These are phyloP conservation scores for Rhodamnia rubescens DNA, from an alignment of 345 rosid species.

Conservation along the genomic window DNA sequence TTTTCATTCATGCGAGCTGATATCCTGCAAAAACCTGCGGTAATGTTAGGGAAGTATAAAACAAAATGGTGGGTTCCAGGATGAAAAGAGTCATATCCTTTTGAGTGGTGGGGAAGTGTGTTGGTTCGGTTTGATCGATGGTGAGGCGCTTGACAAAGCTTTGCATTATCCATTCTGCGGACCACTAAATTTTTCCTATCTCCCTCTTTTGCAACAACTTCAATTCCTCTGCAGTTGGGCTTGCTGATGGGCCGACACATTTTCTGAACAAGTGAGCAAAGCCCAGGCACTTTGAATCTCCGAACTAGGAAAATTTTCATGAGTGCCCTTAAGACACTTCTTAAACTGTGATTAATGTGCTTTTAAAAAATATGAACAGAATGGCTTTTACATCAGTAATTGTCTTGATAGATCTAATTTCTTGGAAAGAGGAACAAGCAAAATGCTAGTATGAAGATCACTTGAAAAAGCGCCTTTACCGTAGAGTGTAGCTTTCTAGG, in stretches of 20 bases:
- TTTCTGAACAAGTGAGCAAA: neutral
- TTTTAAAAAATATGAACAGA: neutral
- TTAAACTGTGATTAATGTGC: neutral
- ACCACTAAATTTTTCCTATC: neutral
- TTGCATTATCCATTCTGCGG: constrained; percentile 2
- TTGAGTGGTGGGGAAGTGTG: constrained; percentile 1
- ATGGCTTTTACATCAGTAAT: neutral
- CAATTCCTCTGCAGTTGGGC: neutral
- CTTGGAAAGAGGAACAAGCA: neutral
- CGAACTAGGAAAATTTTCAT: neutral
- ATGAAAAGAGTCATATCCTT: neutral
- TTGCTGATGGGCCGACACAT: neutral
- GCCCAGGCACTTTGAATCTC: neutral
- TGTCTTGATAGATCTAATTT: neutral
- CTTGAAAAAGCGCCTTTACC: neutral
- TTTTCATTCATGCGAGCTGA: neutral
- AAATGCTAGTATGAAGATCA: neutral
- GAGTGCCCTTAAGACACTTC: neutral
- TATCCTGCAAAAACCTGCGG: neutral
- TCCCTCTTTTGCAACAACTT: neutral
- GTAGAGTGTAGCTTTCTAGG: no score
- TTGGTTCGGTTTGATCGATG: neutral
- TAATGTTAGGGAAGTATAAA: neutral
- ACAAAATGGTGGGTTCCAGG: neutral
- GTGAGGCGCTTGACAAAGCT: neutral